Evolutionary conservation across 371 early-diverging fungal genomes (phyloP).

Genomic region (Rhizopus arrhizus): DNA sequence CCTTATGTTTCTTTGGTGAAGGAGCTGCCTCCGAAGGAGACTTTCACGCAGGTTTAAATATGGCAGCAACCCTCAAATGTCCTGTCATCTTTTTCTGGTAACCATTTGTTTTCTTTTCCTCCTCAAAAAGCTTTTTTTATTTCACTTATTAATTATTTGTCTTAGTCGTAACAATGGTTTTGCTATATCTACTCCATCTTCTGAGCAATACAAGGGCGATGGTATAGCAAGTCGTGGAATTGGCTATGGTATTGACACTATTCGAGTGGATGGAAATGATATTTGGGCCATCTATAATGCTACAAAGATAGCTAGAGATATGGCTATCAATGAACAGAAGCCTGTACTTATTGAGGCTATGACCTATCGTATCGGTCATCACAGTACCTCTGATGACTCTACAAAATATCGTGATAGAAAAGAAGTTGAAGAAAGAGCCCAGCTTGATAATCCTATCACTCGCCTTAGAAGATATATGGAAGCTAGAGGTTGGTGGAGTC

Average conservation of each 20-base stretch:
- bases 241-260: slow-evolving; percentile 97
- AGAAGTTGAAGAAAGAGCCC: slow-evolving; percentile 85
- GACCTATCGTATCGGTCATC: slow-evolving; percentile 97
- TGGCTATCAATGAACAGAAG: slow-evolving; percentile 76
- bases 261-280: slow-evolving; percentile 98
- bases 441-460: slow-evolving; percentile 87
- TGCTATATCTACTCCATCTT: slow-evolving; percentile 95
- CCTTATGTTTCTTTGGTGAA: slow-evolving; percentile 96
- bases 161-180: slow-evolving; percentile 95
- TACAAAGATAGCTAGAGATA: slow-evolving; percentile 79
- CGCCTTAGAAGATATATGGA: slow-evolving; percentile 92
- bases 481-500: slow-evolving; percentile 82
- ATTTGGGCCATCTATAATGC: slow-evolving; percentile 95
- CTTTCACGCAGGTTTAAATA: slow-evolving; percentile 96
- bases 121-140: not conserved
- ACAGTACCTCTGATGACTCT: slow-evolving; percentile 97
- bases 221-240: slow-evolving; percentile 92
- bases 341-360: slow-evolving; percentile 96
- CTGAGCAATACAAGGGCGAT: slow-evolving; percentile 96
- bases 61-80: slow-evolving; percentile 90
- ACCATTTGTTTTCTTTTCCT: slow-evolving; percentile 2
- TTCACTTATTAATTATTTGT: too few relatives aligned
- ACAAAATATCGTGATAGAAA: slow-evolving; percentile 81
- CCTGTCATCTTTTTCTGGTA: slow-evolving; percentile 96
- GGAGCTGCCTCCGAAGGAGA: slow-evolving; percentile 98